These are phyloP conservation scores for Kodamaea suecica DNA, from an alignment of 1,139 yeast species.

Conservation along the genomic window DNA sequence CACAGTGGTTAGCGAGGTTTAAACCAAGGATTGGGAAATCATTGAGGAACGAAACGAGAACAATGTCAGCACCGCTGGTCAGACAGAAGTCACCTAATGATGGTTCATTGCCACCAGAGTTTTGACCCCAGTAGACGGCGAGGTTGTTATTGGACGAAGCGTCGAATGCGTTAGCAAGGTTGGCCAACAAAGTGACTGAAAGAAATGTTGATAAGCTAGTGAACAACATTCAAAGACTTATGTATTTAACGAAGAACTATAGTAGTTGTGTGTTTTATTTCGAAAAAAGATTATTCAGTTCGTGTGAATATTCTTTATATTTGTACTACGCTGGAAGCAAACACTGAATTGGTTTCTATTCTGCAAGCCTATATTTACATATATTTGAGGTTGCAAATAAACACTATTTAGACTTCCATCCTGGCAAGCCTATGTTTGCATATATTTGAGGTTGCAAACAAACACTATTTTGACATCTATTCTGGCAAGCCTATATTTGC, in stretches of 20 bases:
- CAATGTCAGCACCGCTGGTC: conserved; percentile 13
- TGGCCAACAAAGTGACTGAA: conserved; percentile 4
- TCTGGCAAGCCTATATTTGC: too few relatives aligned
- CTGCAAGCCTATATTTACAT: too few relatives aligned
- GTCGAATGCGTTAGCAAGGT: conserved; percentile 4
- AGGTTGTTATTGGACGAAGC: conserved; percentile 8
- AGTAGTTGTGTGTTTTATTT: conserved; percentile 2
- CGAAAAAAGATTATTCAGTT: background rate
- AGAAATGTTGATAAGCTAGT: conserved; percentile 3
- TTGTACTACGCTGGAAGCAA: too few relatives aligned
- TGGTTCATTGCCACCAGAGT: conserved; percentile 14
- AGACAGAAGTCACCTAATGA: conserved; percentile 15
- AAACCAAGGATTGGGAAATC: conserved; percentile 14
- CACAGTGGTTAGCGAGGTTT: conserved; percentile 18
- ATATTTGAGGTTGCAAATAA: too few relatives aligned
- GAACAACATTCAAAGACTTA: conserved; percentile 3
- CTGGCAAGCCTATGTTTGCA: too few relatives aligned
- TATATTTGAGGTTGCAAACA: too few relatives aligned
- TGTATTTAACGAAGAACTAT: conserved; percentile 3
- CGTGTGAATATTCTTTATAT: too few relatives aligned
- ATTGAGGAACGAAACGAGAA: conserved; percentile 16
- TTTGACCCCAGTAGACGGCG: conserved; percentile 23
- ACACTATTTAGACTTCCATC: too few relatives aligned
- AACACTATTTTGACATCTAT: too few relatives aligned
- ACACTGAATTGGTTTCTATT: too few relatives aligned